phyloP scores from a whole-genome alignment of 2,329 filamentous ascomycete genomes.

The Paecilomyces formosus region DNA sequence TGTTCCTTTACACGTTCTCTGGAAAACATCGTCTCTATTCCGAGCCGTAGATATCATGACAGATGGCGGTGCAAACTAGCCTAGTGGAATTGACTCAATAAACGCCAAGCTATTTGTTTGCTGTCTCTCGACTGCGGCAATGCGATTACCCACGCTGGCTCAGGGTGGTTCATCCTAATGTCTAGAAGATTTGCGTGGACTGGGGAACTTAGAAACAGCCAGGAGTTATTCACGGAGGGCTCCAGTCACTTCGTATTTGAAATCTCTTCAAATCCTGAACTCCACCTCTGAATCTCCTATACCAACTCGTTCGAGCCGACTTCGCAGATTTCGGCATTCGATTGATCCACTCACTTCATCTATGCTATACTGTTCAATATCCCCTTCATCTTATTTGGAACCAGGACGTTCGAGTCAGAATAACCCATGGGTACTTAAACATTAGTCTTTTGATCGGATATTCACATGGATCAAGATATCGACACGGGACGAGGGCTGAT shows the following conservation, averaged over 20 bases:
- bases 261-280: neutral
- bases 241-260: neutral
- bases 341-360: neutral
- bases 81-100: no score
- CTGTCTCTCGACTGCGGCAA: no score
- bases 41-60: neutral
- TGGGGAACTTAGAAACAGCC: no score
- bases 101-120: no score
- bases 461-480: no score
- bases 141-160: no score
- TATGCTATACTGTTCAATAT: neutral
- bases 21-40: neutral
- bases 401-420: neutral
- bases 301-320: neutral
- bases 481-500: no score
- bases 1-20: neutral
- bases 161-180: no score
- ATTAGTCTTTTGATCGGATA: no score
- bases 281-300: neutral
- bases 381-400: neutral
- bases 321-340: neutral
- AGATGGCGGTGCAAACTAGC: no score
- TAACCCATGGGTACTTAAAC: neutral
- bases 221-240: no score
- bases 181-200: no score